Evolutionary conservation across 352 stramenopile genomes (phyloP).

Genomic region (Phytophthora multivora): DNA sequence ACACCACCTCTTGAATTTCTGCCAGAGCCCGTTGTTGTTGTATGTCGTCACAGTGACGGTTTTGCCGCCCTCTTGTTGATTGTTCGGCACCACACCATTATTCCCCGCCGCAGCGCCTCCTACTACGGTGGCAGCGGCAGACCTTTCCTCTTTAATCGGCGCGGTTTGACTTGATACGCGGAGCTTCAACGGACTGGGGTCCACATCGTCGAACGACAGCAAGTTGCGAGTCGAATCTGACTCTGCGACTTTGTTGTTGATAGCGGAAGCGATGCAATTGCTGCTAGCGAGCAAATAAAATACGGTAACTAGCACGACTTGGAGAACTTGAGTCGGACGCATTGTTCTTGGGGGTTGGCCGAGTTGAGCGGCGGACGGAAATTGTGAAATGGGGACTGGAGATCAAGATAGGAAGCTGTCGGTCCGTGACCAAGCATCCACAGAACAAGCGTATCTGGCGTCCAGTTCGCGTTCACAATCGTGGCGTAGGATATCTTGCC

Average conservation of each 20-base stretch:
- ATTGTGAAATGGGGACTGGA: conserved; percentile 5
- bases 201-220: conserved; percentile 15
- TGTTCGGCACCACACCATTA: not conserved
- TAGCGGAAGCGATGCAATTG: not conserved
- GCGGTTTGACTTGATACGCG: not conserved
- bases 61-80: conserved; percentile 1
- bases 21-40: conserved; percentile 17
- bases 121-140: not conserved
- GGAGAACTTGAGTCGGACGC: conserved; percentile 4
- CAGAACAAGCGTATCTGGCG: not conserved
- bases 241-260: not conserved
- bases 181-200: not conserved
- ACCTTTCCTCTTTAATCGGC: conserved; percentile 6
- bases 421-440: not conserved
- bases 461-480: conserved; percentile 22
- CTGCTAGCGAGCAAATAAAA: conserved; percentile 9
- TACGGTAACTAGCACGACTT: conserved; percentile 11
- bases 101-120: conserved; percentile 14
- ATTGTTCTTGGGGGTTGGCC: conserved; percentile 1
- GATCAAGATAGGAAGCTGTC: not conserved
- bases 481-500: conserved; percentile 11
- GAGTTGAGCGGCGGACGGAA: not conserved
- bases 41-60: conserved; percentile 19
- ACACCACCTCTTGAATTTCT: conserved; percentile 19
- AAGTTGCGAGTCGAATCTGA: conserved; percentile 3